These are phyloP conservation scores for Plasmodium reichenowi DNA, from an alignment of 169 alveolate species.

Conservation along the genomic window DNA sequence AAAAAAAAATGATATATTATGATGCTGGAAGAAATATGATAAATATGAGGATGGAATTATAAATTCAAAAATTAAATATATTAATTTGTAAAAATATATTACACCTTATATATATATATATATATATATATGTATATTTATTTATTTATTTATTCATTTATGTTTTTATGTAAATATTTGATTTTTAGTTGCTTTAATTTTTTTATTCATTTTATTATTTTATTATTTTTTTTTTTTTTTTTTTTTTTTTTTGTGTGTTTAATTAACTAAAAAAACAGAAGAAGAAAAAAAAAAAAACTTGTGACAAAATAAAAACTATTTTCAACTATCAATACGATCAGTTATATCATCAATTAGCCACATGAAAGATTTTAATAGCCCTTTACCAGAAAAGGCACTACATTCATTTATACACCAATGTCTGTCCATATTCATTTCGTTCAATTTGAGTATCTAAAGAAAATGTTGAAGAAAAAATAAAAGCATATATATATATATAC, in stretches of 20 bases:
- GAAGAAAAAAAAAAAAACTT: constrained; percentile 3
- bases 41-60: too few species aligned
- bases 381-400: constrained; percentile 95
- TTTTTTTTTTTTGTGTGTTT: not conserved
- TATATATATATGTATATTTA: too few species aligned
- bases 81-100: too few species aligned
- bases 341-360: constrained; percentile 96
- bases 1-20: too few species aligned
- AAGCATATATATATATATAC: not conserved
- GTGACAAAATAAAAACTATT: constrained; percentile 24
- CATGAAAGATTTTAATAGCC: constrained; percentile 94
- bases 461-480: not conserved
- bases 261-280: constrained; percentile 5
- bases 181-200: too few species aligned
- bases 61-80: too few species aligned
- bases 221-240: not conserved
- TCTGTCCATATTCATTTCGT: constrained; percentile 86
- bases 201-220: not conserved
- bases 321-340: constrained; percentile 86
- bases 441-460: constrained; percentile 83
- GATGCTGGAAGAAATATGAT: too few species aligned
- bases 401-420: constrained; percentile 96
- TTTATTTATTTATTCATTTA: too few species aligned
- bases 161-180: too few species aligned
- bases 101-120: too few species aligned